phyloP scores from a whole-genome alignment of 75 land plant species.

The Pinus taeda region DNA sequence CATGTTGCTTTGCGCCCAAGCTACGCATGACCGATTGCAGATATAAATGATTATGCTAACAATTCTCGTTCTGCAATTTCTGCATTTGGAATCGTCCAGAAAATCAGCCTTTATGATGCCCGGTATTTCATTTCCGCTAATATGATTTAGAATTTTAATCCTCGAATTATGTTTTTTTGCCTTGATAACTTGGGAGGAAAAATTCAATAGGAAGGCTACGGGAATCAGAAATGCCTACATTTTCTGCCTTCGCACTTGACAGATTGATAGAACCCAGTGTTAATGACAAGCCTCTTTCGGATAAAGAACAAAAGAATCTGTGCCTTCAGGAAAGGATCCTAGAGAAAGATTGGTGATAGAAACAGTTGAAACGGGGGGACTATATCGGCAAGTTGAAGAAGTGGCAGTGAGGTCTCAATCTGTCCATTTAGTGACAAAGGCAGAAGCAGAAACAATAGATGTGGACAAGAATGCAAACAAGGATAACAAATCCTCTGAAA shows the following conservation, averaged over 20 bases:
- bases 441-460: neutral
- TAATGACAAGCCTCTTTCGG: neutral
- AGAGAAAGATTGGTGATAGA: neutral
- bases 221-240: conserved; percentile 1
- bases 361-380: neutral
- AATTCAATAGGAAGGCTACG: neutral
- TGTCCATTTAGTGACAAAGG: neutral
- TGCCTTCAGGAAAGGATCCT: no score
- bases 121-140: neutral
- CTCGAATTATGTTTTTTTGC: no score
- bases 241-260: neutral
- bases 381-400: neutral
- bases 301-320: neutral
- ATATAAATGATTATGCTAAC: no score
- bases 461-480: neutral
- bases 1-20: no score
- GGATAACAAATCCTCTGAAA: neutral
- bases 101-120: neutral
- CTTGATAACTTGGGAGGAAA: neutral
- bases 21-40: no score
- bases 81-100: neutral
- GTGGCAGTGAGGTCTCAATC: neutral
- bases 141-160: neutral
- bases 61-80: neutral
- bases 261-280: neutral